Evolutionary conservation across 148 eudicot species (phyloP), one percentile per base, ranked within the genome.

Genomic region (Persicaria tinctoria): DNA sequence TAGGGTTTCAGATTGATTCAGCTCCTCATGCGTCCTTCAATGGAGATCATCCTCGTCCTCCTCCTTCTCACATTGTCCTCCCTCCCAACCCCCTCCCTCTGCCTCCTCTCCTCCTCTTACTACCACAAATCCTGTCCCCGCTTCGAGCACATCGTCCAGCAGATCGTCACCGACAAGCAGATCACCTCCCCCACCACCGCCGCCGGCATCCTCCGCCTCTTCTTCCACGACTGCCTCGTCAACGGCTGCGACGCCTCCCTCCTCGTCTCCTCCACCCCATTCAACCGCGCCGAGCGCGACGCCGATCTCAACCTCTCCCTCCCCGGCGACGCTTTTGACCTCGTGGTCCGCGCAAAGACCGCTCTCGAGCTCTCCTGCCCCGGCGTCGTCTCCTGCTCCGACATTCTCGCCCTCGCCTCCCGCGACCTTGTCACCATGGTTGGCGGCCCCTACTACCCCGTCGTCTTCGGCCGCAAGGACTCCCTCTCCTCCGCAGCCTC

Each of bases 281-380:
- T 75, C 82, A 70, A 76, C 80, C n/a, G 3, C 18, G 84, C 90
- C 78, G 88, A 87, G 56, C 84, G 87, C 55, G 90, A 85, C 78
- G 82, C 88, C 59, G 85, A 83, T 12, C 84, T 85, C 82, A 87
- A 85, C 64, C 90, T 85, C 75, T 87, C 90, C 56, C 87, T 87
- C 75, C 88, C 90, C 3, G 90, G 90, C 5, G 90, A 87, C 78
- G 88, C 63, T n/a, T 85, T 87, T 75, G 90, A 87, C 64, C 84
- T 80, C 59, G 79, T 87, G 50, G 74, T 82, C 54, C 85, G 90
- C 45, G 84, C 86, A 38, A 85, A 85, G 64, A 82, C 85, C 46
- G 84, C 86, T 50, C 84, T 87, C 63, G 90, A 85, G 51, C 84
- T 87, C 78, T 53, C 74, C 27, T 87, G 90, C 53, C 90, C 88